Evolutionary conservation across 257 asterid species (phyloP), one percentile per base, ranked within the genome.

Genomic region (Asclepias syriaca): DNA sequence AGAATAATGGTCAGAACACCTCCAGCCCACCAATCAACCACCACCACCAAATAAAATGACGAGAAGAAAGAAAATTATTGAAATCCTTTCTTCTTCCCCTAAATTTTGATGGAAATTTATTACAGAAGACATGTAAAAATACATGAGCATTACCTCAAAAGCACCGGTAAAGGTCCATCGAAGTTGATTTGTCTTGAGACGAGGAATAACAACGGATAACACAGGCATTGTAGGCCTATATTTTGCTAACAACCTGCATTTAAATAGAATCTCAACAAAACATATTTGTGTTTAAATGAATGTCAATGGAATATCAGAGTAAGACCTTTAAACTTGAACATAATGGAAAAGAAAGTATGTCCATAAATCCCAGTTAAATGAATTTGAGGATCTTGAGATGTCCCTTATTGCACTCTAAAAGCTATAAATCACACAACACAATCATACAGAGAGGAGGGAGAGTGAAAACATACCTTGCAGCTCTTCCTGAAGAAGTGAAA

Each of bases 221-320:
- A 90, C 97, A 21, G 98, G 98, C 98, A 92, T 92, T 6, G 96
- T 90, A 60, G 98, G 97, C 87, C 97, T 87, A 81, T 92, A 92
- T 81, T 92, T 92, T 1, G 98, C 94, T 74, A 92, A 90, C 83
- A 92, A 79, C 77, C 96, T 92, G 85, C 75, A 79, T 32, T 57
- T 22, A 46, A 48, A 59, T n/a, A 49, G 49, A 64, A 64, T 37
- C 68, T 37, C 49, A 19, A 37, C n/a, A 15, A 63, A 37, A 32
- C 39, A 10, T 6, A 37, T 34, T 60, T 27, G 22, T 37, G 27
- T 18, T 37, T 15, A 18, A 64, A 64, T 18, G 40, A 64, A 34
- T 8, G 29, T 18, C 15, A 8, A 64, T 3, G 49, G 27, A 18
- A 34, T 37, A 18, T 37, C 9, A 4, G 6, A 37, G 11, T 8